Evolutionary conservation across 2,329 filamentous ascomycete species (phyloP), one percentile per base, ranked within the genome.

Genomic region (Penicillium sp.): DNA sequence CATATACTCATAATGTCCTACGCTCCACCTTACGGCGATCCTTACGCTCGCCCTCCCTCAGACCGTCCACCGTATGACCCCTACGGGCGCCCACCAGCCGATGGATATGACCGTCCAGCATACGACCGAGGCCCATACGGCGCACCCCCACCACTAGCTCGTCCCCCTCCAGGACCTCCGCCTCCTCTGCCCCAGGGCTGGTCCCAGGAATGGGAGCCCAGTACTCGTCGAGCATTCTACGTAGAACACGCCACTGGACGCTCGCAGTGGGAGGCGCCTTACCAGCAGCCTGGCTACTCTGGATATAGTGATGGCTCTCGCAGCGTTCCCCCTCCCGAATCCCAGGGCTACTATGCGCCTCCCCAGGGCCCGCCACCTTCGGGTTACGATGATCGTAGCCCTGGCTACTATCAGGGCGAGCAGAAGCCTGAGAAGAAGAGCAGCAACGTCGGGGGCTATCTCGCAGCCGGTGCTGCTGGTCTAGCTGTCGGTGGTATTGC

Each of bases 231-330:
- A 53, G 88, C 83, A 76, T 88, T 83, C 74, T 89, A 86, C 66
- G 78, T 84, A 54, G 84, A 88, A 69, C 75, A 83, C 54, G 77
- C 81, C 44, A 83, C 83, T 12, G 84, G 84, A 19, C 80, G 79
- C 55, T 81, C 83, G 0, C 85, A 88, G 70, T 88, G 86, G 86
- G 84, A 87, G 59, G 77, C 79, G 16, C 84, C 86, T 48, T 62
- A 59, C 16, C 53, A 51, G n/a, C 61, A 61, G 14, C 37, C 40
- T 2, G 65, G 61, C 9, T 66, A 66, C 26, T 58, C 45, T 35
- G 66, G 64, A 16, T 58, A 60, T 30, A 53, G 59, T n/a, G 59
- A 63, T 46, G 66, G 56, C 12, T 64, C 64, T 5, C 67, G 70
- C 19, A 62, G 67, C 5, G 56, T 52, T 12, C 62, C 65, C 31